Base-by-base conservation (phyloP, 345 rosid species). In the Eucalyptus grandis region DNA sequence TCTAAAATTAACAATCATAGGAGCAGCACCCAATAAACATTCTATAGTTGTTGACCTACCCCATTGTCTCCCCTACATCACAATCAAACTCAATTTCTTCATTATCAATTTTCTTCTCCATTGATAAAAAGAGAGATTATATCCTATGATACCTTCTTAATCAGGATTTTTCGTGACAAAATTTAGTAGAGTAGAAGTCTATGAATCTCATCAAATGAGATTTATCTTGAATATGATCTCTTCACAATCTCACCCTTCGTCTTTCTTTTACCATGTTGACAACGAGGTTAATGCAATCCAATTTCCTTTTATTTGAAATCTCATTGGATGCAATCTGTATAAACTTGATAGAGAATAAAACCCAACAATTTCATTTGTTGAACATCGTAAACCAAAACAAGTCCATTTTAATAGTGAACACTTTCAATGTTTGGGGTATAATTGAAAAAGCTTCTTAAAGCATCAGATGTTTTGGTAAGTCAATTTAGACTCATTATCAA, bases 271-370 rank as follows among this genome's bases (percentile, higher is more conserved):
- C 26, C 27, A 11, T 72, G 8, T 72, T 37, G 46, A 72, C 11
- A 44, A 37, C 1, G 46, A 37, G 4, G 8, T 37, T 27, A 24
- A 72, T 72, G 47, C 3, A 6, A 3, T 72, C 26, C 3, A 22
- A 72, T 72, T 13, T 72, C 19, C 5, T 72, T 6, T 21, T 21
- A 77, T 2, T 77, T 6, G 30, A 77, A 37, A 40, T 37, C 47
- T 77, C 8, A 21, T 37, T 0, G 2, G 30, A 43, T 22, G 4
- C 0, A 0, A 77, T 5, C 0, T 11, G 3, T 21, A 40, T 40
- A 11, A 72, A 37, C 47, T 72, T 5, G 1, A 72, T 37, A 10
- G 14, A 22, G 46, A 72, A 72, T 37, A 72, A 37, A 34, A 69
- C 26, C 44, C 44, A 11, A 69, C 11, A 31, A 40, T 26, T 10